Evolutionary conservation across 805 yeast genomes (phyloP), one percentile per base, ranked within the genome.

Genomic region (Tanozyma kutaoensis): DNA sequence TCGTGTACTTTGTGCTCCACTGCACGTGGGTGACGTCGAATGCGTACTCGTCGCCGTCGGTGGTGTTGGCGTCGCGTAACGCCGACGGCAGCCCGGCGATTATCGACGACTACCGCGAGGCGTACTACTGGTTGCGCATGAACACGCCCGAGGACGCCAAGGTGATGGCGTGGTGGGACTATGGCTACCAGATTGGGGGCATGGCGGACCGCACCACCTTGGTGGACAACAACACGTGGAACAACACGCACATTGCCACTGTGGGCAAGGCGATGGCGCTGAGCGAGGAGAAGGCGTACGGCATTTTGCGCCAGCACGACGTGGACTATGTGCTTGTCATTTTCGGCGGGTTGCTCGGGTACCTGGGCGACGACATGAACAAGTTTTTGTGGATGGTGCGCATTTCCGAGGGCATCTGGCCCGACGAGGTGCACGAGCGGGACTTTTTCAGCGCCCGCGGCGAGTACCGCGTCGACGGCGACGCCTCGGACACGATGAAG

Each of bases 101-200:
- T 39, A 91, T 91, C 46, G 99, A 91, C 53, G 99, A 91, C 55
- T 91, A 77, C 65, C 75, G 99, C 58, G 99, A 91, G 63, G 98
- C 97, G 8, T 91, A 91, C 62, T 91, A 88, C 53, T 91, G 98
- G 98, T 64, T 91, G 43, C 75, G 98, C 47, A 86, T 88, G 95
- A 91, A 91, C 59, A 91, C 98, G 1, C 74, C 80, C 3, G 95
- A 91, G 50, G 97, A 91, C 50, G 80, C 96, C 20, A 86, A 81
- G 53, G 79, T 91, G 34, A 84, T 93, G 78, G 77, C 96, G 8
- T 91, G 99, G 98, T 91, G 99, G 99, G 98, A 93, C 62, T 93
- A 93, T 48, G 99, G 99, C 29, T 91, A 91, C 56, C 99, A 91
- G 62, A 91, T 91, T 45, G 98, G 98, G 43, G 99, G 99, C 36